Evolutionary conservation across 2,329 filamentous ascomycete genomes (phyloP), one percentile per base, ranked within the genome.

Genomic region (Bipolaris gigantea): DNA sequence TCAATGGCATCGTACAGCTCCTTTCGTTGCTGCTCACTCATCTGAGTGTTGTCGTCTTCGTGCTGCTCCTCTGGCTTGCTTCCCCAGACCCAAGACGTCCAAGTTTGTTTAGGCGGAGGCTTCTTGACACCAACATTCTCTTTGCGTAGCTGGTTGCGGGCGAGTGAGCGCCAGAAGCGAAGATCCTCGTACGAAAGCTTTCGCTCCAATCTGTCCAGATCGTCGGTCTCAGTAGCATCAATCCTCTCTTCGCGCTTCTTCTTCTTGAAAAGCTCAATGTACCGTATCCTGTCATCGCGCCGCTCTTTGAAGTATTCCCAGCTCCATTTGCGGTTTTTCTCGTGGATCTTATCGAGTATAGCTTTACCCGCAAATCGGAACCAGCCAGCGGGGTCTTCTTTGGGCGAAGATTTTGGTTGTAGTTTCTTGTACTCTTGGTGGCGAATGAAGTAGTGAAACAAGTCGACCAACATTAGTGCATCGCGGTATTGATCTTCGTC

Each of bases 401-500:
- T 96, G 0, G 91, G 89, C 0, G 84, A 83, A 53, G 87, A 87
- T 70, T 95, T 94, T 4, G 94, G 94, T 66, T 96, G 91, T 54
- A 92, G 81, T 65, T 89, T 93, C 72, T 95, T 95, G 79, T 97
- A 97, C 73, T 99, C 93, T 73, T 97, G 94, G 63, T 99, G 94
- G 30, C 93, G 88, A 64, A 97, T 89, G 74, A 97, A 99, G 76
- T 96, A 97, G 74, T 99, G 94, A 79, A 99, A 99, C 2, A 97
- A 81, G 71, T 99, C 94, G 2, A 97, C 89, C 80, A 99, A 89
- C 94, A 99, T 99, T 54, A 99, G 78, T 5, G 89, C 91, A 76
- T 99, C 94, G 27, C 95, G 89, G 71, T 99, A 99, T 73, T 99
- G 94, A 62, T 97, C 86, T 62, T 99, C 93, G 64, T 99, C 95